These are phyloP conservation scores for Trichophyton mentagrophytes DNA, from an alignment of 2,329 filamentous ascomycete species.

Conservation along the genomic window DNA sequence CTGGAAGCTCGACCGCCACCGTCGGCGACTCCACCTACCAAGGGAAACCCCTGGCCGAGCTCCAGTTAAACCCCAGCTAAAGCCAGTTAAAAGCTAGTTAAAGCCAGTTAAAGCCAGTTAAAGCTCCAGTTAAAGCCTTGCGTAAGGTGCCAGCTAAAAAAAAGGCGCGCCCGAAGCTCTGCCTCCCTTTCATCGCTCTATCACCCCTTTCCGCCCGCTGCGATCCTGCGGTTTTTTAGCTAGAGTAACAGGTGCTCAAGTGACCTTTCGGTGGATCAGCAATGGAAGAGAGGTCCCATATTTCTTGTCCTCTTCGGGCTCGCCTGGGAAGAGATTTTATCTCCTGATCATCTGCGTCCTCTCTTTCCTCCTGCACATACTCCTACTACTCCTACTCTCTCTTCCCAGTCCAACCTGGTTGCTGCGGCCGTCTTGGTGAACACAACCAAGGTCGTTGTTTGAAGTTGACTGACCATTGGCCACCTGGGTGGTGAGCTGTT, in stretches of 20 bases:
- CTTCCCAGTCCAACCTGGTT: background rate
- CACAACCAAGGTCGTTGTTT: background rate
- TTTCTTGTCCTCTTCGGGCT: background rate
- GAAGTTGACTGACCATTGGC: background rate
- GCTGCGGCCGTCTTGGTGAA: background rate
- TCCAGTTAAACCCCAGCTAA: slow-evolving; percentile 1
- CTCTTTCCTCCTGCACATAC: background rate
- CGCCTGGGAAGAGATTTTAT: background rate
- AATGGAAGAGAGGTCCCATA: slow-evolving; percentile 1
- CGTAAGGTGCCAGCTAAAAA: no score
- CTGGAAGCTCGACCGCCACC: background rate
- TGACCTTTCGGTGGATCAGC: slow-evolving; percentile 1
- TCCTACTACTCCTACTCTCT: background rate
- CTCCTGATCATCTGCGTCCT: background rate
- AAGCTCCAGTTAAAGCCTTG: slow-evolving; percentile 1
- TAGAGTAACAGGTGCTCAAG: background rate
- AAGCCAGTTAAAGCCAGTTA: background rate
- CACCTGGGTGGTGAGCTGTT: background rate
- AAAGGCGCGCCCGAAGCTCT: background rate
- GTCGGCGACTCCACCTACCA: background rate
- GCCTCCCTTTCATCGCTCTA: background rate
- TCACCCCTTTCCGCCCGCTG: background rate
- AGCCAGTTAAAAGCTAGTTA: background rate
- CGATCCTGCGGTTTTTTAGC: background rate
- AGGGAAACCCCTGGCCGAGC: background rate